These are phyloP conservation scores for Mycena chlorophos DNA, from an alignment of 768 basidiomycete genomes.

Conservation along the genomic window DNA sequence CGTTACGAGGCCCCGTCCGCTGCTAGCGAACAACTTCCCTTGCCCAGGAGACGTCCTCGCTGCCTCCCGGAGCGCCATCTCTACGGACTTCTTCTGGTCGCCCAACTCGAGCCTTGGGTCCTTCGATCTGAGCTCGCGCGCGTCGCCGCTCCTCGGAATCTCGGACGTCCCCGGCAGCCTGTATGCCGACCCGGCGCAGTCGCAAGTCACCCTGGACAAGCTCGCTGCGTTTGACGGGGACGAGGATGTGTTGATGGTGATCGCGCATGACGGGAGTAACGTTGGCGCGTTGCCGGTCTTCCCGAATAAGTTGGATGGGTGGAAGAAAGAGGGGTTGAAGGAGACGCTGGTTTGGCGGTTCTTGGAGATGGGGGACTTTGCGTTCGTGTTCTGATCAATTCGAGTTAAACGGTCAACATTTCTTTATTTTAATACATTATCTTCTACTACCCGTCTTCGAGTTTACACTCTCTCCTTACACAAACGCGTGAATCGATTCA, in stretches of 20 bases:
- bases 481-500: no score
- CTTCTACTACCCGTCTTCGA: no score
- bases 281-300: slow-evolving; percentile 4
- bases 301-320: slow-evolving; percentile 7
- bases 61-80: slow-evolving; percentile 5
- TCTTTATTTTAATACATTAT: no score
- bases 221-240: slow-evolving; percentile 19
- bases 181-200: slow-evolving; percentile 7
- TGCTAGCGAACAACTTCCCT: slow-evolving; percentile 14
- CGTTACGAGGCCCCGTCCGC: slow-evolving; percentile 13
- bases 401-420: no score
- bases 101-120: neutral
- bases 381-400: slow-evolving; percentile 3
- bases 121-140: slow-evolving; percentile 17
- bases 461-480: no score
- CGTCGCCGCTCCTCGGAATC: slow-evolving; percentile 5
- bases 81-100: slow-evolving; percentile 17
- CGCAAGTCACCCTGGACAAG: slow-evolving; percentile 13
- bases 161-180: slow-evolving; percentile 11
- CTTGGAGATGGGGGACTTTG: slow-evolving; percentile 2
- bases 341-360: slow-evolving; percentile 13
- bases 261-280: slow-evolving; percentile 18
- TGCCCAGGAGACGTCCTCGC: slow-evolving; percentile 18
- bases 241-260: slow-evolving; percentile 16
- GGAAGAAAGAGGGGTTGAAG: slow-evolving; percentile 12